Evolutionary conservation across 345 rosid species (phyloP).

Genomic region (Corchorus olitorius): DNA sequence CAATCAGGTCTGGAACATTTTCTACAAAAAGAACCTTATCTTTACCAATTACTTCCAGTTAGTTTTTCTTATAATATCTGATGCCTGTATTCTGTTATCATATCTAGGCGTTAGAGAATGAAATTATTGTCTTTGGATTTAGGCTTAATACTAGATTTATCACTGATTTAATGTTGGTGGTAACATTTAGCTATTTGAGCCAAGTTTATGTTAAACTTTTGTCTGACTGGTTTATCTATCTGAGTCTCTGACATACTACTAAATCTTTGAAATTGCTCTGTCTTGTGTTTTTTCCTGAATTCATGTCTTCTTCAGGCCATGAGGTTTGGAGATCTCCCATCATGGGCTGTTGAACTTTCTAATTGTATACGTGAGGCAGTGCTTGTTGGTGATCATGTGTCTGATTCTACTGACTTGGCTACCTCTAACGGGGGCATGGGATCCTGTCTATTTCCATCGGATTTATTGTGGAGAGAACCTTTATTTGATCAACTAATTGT

Average conservation of each 20-base stretch:
- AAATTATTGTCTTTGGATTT: not conserved
- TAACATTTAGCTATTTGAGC: not conserved
- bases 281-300: not conserved
- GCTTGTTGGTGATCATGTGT: conserved; percentile 30
- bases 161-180: no score
- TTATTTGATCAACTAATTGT: conserved; percentile 81
- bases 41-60: not conserved
- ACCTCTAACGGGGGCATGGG: conserved; percentile 10
- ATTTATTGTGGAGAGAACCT: conserved; percentile 73
- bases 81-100: not conserved
- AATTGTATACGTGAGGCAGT: conserved; percentile 51
- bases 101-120: not conserved
- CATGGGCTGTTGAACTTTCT: conserved; percentile 66
- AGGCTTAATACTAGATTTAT: not conserved
- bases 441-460: conserved; percentile 46
- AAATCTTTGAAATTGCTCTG: not conserved
- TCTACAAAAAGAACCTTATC: not conserved
- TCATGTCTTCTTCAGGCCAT: conserved; percentile 55
- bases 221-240: not conserved
- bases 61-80: no score
- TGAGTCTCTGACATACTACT: not conserved
- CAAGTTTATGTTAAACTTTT: not conserved
- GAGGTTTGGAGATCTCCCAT: conserved; percentile 91
- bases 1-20: conserved; percentile 60
- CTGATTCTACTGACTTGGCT: conserved; percentile 25